phyloP scores from a whole-genome alignment of 208 protist genomes.

The Wallacemonas collosoma region DNA sequence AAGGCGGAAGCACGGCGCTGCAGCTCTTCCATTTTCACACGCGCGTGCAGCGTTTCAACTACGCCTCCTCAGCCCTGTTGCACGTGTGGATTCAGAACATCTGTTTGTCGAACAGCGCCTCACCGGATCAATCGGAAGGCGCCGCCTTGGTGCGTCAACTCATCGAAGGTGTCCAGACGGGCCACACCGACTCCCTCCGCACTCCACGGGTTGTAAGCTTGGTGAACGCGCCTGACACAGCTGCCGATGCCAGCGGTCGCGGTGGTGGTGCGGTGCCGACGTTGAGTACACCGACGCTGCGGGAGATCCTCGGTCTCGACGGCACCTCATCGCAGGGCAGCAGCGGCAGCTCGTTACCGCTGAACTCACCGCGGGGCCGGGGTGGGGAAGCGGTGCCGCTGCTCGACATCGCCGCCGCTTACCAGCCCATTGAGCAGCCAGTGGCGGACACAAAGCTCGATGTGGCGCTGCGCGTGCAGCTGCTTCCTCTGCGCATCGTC shows the following conservation, averaged over 20 bases:
- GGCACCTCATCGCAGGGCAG: background rate
- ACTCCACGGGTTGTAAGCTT: background rate
- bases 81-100: constrained; percentile 67
- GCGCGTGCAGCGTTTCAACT: constrained; percentile 59
- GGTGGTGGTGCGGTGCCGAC: constrained; percentile 23
- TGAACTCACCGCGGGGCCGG: background rate
- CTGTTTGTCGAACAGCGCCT: constrained; percentile 61
- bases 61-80: constrained; percentile 50
- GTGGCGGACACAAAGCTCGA: constrained; percentile 67
- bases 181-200: background rate
- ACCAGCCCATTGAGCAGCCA: constrained; percentile 73
- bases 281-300: constrained; percentile 10
- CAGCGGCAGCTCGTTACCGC: background rate
- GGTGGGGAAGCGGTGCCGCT: constrained; percentile 36
- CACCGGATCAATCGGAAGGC: constrained; percentile 17
- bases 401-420: constrained; percentile 51
- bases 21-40: constrained; percentile 54
- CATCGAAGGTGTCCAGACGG: constrained; percentile 32
- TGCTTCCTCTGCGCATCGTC: constrained; percentile 78
- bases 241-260: constrained; percentile 18
- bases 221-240: constrained; percentile 5
- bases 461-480: constrained; percentile 59
- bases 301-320: constrained; percentile 19
- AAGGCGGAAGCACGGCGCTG: constrained; percentile 44
- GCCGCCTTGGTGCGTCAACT: constrained; percentile 28